Percentiles rank a stretch among this genome's conserved stretches.
Conservation (phyloP, 148 eudicot genomes). For the Persicaria tinctoria region DNA sequence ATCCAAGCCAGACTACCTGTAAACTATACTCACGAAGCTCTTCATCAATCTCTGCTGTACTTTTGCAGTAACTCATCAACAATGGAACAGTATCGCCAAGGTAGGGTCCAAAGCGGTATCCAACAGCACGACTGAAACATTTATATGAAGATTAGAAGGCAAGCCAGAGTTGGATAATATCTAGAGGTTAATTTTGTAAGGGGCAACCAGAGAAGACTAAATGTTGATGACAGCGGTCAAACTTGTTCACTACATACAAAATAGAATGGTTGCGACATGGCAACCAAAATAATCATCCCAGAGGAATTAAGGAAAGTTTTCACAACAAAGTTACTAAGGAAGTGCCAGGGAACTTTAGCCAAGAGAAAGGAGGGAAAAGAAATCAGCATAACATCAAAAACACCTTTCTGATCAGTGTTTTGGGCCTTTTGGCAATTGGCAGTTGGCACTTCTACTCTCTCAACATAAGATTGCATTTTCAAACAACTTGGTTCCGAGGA, state of each 20-base stretch:
- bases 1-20: slow-evolving; percentile 42
- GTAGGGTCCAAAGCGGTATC: slow-evolving; percentile 92
- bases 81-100: slow-evolving; percentile 90
- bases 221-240: not conserved
- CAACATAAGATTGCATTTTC: too few relatives aligned
- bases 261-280: not conserved
- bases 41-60: slow-evolving; percentile 95
- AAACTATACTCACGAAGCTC: slow-evolving; percentile 98
- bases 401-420: too few relatives aligned
- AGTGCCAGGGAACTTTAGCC: too few relatives aligned
- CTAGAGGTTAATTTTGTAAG: not conserved
- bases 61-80: slow-evolving; percentile 65
- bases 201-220: not conserved
- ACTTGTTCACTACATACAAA: not conserved
- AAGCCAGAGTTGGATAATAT: not conserved
- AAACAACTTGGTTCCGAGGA: too few relatives aligned
- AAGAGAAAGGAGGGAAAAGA: too few relatives aligned
- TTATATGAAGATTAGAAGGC: not conserved
- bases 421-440: too few relatives aligned
- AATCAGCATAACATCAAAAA: too few relatives aligned
- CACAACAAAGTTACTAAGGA: too few relatives aligned
- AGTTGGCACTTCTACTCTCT: too few relatives aligned
- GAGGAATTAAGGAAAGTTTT: too few relatives aligned
- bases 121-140: slow-evolving; percentile 73
- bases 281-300: too few relatives aligned